phyloP scores from a whole-genome alignment of 2,329 filamentous ascomycete genomes.

The Leptographium galeiforme region DNA sequence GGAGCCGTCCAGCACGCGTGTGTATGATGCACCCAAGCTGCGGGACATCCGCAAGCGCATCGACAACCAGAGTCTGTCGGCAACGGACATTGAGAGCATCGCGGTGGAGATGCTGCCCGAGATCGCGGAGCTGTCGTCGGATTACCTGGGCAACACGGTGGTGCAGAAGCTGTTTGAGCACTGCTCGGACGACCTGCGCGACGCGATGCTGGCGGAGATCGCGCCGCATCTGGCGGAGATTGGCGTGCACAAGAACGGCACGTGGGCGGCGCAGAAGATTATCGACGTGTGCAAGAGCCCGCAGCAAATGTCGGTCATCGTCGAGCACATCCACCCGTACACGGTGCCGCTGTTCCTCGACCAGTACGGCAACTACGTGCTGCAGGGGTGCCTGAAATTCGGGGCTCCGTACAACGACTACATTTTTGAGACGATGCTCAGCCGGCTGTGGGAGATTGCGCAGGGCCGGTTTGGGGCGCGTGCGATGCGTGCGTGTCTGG shows the following conservation, averaged over 20 bases:
- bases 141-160: constrained; percentile 98
- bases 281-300: constrained; percentile 89
- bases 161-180: constrained; percentile 97
- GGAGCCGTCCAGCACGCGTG: constrained; percentile 75
- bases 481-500: constrained; percentile 91
- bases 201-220: constrained; percentile 81
- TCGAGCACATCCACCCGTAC: constrained; percentile 72
- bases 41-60: constrained; percentile 95
- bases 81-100: constrained; percentile 81
- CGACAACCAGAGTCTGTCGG: constrained; percentile 80
- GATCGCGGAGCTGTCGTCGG: constrained; percentile 85
- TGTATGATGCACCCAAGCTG: constrained; percentile 88
- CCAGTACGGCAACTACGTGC: constrained; percentile 96
- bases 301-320: constrained; percentile 70
- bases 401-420: constrained; percentile 82
- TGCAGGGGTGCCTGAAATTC: constrained; percentile 93
- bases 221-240: constrained; percentile 89
- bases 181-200: constrained; percentile 80
- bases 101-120: constrained; percentile 92
- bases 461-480: constrained; percentile 90
- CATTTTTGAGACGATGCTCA: constrained; percentile 96
- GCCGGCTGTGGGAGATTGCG: constrained; percentile 81
- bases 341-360: constrained; percentile 87
- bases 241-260: constrained; percentile 97
- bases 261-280: constrained; percentile 98